Base-by-base conservation (phyloP, 2,329 filamentous ascomycete species). In the Orbilia ellipsospora region DNA sequence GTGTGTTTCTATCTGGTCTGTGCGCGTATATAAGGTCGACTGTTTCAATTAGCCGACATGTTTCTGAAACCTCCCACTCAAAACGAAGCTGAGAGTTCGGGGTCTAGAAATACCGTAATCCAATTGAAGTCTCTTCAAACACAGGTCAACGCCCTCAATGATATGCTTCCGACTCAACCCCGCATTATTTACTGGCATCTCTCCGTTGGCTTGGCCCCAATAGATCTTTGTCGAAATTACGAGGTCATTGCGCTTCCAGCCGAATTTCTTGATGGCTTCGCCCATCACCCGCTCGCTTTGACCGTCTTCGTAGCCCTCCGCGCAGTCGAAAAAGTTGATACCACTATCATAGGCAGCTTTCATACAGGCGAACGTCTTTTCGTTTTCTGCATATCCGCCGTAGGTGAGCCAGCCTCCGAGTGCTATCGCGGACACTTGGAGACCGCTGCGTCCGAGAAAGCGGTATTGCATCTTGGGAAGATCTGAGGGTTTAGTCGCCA, bases 361-460 rank as follows among this genome's bases (percentile, higher is more conserved):
- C 86, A 89, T 88, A 80, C 87, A 88, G 61, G 84, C 84, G 80
- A 87, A 88, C 0, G 88, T 86, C 76, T 85, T 86, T 65, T 89
- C 88, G 80, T 88, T 87, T 66, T 89, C 88, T 31, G 92, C 88
- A 78, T 92, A 89, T 16, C 90, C 90, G 64, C 91, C 91, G 78
- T 92, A 92, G 0, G 91, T 93, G 62, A 93, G 85, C 89, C 89
- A 90, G 78, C 89, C 88, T 72, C 89, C 91, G 1, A 93, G 85
- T 1, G 89, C 90, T 77, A 93, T 90, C 54, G 88, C 86, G 28
- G 90, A 93, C 40, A 93, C 90, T 81, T 92, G 88, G 16, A 93
- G 86, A 64, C 91, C 90, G 15, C 89, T 90, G 45, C 87, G 87
- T 80, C 91, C 90, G 6, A 92, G 85, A 82, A 88, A 89, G 78